phyloP scores from a whole-genome alignment of 2,329 filamentous ascomycete genomes.

The Blastomyces gilchristii region DNA sequence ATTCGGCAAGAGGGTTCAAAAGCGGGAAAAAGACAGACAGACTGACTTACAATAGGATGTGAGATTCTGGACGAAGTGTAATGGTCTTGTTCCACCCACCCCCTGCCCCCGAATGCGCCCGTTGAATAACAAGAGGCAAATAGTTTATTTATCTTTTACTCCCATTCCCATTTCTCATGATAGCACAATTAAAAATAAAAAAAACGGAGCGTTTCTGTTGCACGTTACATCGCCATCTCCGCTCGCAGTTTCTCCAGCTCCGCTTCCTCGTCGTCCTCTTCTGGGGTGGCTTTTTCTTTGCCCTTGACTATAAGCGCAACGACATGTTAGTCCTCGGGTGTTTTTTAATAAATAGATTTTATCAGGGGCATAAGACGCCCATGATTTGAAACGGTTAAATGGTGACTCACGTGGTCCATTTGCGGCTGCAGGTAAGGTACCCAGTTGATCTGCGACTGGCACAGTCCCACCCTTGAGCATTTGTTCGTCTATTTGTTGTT shows the following conservation, averaged over 20 bases:
- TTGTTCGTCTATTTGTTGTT: slow-evolving; percentile 84
- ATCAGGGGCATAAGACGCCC: not conserved
- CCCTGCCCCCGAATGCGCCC: not conserved
- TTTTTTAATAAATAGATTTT: not conserved
- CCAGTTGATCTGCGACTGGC: slow-evolving; percentile 67
- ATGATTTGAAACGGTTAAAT: not conserved
- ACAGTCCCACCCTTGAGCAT: slow-evolving; percentile 85
- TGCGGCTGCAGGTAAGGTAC: slow-evolving; percentile 63
- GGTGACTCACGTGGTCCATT: slow-evolving; percentile 61
- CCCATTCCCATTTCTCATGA: slow-evolving; percentile 1
- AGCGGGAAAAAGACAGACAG: too few species aligned
- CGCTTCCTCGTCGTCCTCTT: slow-evolving; percentile 94
- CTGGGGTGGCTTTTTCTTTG: slow-evolving; percentile 47
- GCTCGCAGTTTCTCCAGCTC: slow-evolving; percentile 87
- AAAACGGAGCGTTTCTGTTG: not conserved
- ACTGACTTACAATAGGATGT: not conserved
- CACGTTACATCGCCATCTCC: slow-evolving; percentile 81
- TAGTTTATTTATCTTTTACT: not conserved
- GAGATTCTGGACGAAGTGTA: not conserved
- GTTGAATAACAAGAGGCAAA: not conserved
- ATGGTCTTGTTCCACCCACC: not conserved
- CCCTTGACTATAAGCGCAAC: slow-evolving; percentile 32
- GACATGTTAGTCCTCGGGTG: slow-evolving; percentile 9
- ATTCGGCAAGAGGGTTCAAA: too few species aligned
- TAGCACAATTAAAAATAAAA: not conserved